These are phyloP conservation scores for Blastobotrys indianensis DNA, from an alignment of 1,139 yeast genomes.

Conservation along the genomic window DNA sequence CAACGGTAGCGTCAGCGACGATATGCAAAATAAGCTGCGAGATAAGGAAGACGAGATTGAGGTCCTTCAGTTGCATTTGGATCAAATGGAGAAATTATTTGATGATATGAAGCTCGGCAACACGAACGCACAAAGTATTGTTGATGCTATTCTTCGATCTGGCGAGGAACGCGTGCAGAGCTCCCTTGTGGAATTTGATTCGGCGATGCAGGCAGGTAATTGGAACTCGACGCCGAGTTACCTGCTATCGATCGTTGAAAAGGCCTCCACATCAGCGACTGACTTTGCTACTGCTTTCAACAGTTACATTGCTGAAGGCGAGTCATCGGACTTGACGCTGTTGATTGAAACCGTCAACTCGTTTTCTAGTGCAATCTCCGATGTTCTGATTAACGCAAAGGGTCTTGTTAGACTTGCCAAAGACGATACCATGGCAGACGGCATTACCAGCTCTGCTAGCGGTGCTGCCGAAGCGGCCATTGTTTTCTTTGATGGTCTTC, in stretches of 20 bases:
- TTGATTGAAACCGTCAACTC: conserved; percentile 64
- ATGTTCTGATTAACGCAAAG: conserved; percentile 62
- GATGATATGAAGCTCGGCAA: conserved; percentile 39
- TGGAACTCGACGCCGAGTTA: conserved; percentile 72
- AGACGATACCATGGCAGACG: conserved; percentile 48
- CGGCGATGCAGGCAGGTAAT: conserved; percentile 82
- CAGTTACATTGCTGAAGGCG: conserved; percentile 72
- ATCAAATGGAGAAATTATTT: conserved; percentile 48
- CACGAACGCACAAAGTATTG: conserved; percentile 34
- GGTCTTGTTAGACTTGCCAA: conserved; percentile 57
- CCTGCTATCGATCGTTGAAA: conserved; percentile 63
- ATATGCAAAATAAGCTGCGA: conserved; percentile 45
- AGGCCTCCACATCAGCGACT: conserved; percentile 65
- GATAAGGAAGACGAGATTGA: conserved; percentile 78
- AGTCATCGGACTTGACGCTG: conserved; percentile 59
- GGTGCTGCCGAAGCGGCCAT: conserved; percentile 58
- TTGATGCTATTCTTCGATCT: conserved; percentile 67
- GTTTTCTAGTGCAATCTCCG: conserved; percentile 60
- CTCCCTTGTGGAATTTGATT: conserved; percentile 61
- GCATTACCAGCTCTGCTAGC: conserved; percentile 44
- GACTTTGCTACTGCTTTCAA: conserved; percentile 79
- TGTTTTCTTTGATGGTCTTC: conserved; percentile 54
- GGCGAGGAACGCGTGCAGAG: conserved; percentile 73
- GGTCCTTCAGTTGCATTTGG: conserved; percentile 45
- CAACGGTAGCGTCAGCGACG: conserved; percentile 26